Evolutionary conservation across 331 rosid species (phyloP).

Genomic region (Malus hybrid): DNA sequence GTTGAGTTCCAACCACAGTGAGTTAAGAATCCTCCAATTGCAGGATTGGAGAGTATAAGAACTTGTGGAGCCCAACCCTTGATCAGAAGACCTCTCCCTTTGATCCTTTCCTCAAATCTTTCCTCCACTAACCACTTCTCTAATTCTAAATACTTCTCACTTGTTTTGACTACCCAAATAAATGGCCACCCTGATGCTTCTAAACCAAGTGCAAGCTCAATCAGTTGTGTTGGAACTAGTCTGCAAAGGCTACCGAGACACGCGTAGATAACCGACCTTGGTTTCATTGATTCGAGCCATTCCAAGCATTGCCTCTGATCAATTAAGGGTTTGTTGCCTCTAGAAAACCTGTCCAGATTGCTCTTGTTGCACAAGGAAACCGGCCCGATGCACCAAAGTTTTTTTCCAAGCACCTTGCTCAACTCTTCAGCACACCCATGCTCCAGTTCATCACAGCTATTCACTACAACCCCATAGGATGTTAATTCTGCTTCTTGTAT

Average conservation of each 20-base stretch:
- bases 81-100: constrained; percentile 60
- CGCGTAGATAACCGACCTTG: constrained; percentile 56
- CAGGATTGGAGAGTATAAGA: constrained; percentile 47
- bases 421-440: constrained; percentile 27
- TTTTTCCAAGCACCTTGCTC: constrained; percentile 32
- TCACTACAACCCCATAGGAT: constrained; percentile 49
- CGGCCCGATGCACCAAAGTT: constrained; percentile 75
- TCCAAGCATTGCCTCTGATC: constrained; percentile 34
- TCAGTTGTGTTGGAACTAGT: constrained; percentile 42
- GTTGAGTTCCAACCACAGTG: constrained; percentile 88
- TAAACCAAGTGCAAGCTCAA: constrained; percentile 52
- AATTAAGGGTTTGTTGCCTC: constrained; percentile 59
- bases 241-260: constrained; percentile 75
- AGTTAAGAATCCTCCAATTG: constrained; percentile 66
- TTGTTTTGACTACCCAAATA: constrained; percentile 55
- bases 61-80: constrained; percentile 85
- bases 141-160: constrained; percentile 23
- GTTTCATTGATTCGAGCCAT: constrained; percentile 51
- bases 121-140: constrained; percentile 49
- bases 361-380: constrained; percentile 52
- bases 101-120: constrained; percentile 47
- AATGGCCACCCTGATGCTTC: constrained; percentile 60
- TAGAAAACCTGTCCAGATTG: constrained; percentile 38
- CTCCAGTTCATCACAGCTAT: constrained; percentile 57
- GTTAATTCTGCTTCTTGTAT: constrained; percentile 49